Conservation (phyloP, 176 grass and related monocot genomes). For the Lolium rigidum region DNA sequence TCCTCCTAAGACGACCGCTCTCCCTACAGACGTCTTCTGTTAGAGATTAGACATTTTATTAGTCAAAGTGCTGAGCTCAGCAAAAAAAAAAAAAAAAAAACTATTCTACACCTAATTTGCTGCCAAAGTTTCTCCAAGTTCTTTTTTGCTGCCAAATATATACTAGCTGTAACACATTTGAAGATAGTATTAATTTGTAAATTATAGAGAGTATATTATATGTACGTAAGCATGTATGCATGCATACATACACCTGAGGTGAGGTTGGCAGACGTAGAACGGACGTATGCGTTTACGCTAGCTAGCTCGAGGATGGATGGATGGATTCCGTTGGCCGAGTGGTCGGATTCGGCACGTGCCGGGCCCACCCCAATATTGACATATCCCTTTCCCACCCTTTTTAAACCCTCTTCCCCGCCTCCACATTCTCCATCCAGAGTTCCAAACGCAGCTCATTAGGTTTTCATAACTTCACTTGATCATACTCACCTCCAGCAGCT, state of each 20-base stretch:
- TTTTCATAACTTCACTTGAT: neutral
- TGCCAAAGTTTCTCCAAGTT: no score
- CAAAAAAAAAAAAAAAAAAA: no score
- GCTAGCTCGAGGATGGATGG: neutral
- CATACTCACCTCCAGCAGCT: no score
- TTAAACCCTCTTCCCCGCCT: neutral
- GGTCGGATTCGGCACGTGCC: constrained; percentile 2
- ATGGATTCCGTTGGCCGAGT: neutral
- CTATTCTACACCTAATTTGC: no score
- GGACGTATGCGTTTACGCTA: constrained; percentile 6
- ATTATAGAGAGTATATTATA: neutral
- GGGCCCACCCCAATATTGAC: neutral
- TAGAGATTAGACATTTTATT: no score
- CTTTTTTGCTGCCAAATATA: no score
- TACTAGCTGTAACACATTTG: no score
- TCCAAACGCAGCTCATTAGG: neutral
- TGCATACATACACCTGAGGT: neutral
- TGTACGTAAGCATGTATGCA: neutral
- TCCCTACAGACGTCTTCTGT: no score
- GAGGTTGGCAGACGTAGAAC: neutral
- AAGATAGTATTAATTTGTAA: no score
- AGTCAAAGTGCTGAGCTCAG: no score
- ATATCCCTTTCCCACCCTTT: constrained; percentile 23
- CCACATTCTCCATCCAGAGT: neutral
- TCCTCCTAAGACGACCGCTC: no score